Evolutionary conservation across 805 yeast genomes (phyloP).

Genomic region (Candida quercuum): DNA sequence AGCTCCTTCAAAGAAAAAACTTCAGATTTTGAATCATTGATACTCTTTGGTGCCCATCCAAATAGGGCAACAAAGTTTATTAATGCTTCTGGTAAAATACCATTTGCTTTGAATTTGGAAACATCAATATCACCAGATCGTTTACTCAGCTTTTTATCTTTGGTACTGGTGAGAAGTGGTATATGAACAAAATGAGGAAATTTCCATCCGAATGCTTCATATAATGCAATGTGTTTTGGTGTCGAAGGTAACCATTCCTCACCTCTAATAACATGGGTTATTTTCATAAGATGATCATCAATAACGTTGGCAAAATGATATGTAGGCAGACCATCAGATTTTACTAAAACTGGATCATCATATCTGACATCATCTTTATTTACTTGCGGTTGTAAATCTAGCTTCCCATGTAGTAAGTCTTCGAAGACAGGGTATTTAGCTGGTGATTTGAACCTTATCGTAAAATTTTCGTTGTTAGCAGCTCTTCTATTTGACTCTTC

Average conservation of each 20-base stretch:
- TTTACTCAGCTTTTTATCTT: slow-evolving; percentile 77
- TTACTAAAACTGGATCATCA: slow-evolving; percentile 85
- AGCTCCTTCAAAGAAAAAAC: slow-evolving; percentile 47
- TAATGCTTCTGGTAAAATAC: slow-evolving; percentile 81
- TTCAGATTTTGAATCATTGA: slow-evolving; percentile 47
- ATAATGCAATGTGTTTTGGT: slow-evolving; percentile 87
- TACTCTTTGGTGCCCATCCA: slow-evolving; percentile 89
- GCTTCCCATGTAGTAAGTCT: slow-evolving; percentile 74
- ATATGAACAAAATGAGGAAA: slow-evolving; percentile 85
- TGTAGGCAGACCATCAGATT: slow-evolving; percentile 94
- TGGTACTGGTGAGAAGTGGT: slow-evolving; percentile 72
- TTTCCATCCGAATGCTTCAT: slow-evolving; percentile 79
- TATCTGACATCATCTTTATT: slow-evolving; percentile 66
- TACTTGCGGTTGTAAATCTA: slow-evolving; percentile 75
- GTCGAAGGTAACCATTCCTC: slow-evolving; percentile 98
- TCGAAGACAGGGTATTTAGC: slow-evolving; percentile 55
- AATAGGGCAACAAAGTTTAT: slow-evolving; percentile 82
- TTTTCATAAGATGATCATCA: slow-evolving; percentile 89
- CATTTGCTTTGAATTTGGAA: slow-evolving; percentile 47
- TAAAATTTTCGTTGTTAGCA: slow-evolving; percentile 32
- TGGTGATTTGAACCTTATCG: slow-evolving; percentile 78
- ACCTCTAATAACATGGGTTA: slow-evolving; percentile 93
- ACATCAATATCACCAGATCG: slow-evolving; percentile 81
- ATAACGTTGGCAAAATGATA: slow-evolving; percentile 95
- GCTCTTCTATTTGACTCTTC: slow-evolving; percentile 37